phyloP scores from a whole-genome alignment of 1,284 basidiomycete genomes.

The Phellopilus nigrolimitatus region DNA sequence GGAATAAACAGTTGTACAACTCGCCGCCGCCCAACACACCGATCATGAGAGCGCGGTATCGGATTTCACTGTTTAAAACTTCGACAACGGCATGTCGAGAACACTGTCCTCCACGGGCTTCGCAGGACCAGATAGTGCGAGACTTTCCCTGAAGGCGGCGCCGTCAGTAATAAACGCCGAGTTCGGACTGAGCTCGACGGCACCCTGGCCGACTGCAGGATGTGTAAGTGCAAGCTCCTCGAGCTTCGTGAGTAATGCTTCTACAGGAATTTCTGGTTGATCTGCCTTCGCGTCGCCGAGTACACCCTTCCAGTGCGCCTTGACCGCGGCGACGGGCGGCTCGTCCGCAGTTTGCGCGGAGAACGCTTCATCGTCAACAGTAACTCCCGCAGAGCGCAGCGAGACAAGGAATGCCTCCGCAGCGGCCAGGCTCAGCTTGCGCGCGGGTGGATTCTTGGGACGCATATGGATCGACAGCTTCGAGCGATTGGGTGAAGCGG shows the following conservation, averaged over 20 bases:
- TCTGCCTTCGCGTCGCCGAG: too few species aligned
- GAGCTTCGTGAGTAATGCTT: slow-evolving; percentile 49
- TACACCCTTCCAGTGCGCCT: slow-evolving; percentile 50
- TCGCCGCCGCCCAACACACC: too few species aligned
- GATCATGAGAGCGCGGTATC: too few species aligned
- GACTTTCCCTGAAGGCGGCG: slow-evolving; percentile 62
- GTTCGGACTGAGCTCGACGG: slow-evolving; percentile 42
- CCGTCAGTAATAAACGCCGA: slow-evolving; percentile 67
- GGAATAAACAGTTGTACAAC: too few species aligned
- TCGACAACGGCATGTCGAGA: slow-evolving; percentile 59
- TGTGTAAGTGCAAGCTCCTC: slow-evolving; percentile 49
- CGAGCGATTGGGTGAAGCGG: slow-evolving; percentile 59
- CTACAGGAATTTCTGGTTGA: slow-evolving; percentile 33
- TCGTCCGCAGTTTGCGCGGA: slow-evolving; percentile 43
- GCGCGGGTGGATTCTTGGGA: slow-evolving; percentile 58
- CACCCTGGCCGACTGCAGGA: slow-evolving; percentile 46
- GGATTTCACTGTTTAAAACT: slow-evolving; percentile 34
- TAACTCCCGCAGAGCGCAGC: slow-evolving; percentile 48
- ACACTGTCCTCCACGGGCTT: slow-evolving; percentile 60
- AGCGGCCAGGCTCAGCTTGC: slow-evolving; percentile 63
- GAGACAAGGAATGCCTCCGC: slow-evolving; percentile 58
- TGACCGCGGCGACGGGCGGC: slow-evolving; percentile 45
- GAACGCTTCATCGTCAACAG: slow-evolving; percentile 47
- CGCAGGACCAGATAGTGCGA: slow-evolving; percentile 50
- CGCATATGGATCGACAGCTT: slow-evolving; percentile 82